Evolutionary conservation across 257 asterid species (phyloP).

Genomic region (Nemophila menziesii): DNA sequence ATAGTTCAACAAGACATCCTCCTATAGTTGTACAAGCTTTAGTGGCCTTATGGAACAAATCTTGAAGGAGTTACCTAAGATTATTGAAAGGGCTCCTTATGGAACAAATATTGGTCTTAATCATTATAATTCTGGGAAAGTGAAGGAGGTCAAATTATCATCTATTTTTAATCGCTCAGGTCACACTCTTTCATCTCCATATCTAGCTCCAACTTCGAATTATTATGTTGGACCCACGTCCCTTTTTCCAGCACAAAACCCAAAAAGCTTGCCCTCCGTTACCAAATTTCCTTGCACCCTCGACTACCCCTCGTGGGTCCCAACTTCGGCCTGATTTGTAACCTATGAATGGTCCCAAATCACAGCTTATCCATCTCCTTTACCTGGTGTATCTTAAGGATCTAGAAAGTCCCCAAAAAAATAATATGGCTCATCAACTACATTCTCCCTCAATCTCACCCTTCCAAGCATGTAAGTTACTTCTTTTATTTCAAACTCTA

Average conservation of each 20-base stretch:
- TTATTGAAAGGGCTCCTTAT: slow-evolving; percentile 35
- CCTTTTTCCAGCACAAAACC: slow-evolving; percentile 27
- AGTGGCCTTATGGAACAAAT: slow-evolving; percentile 34
- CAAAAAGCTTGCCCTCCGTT: slow-evolving; percentile 23
- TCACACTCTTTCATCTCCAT: slow-evolving; percentile 30
- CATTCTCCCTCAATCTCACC: slow-evolving; percentile 23
- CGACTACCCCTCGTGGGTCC: slow-evolving; percentile 23
- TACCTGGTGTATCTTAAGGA: too few relatives aligned
- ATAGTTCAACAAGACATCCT: slow-evolving; percentile 70
- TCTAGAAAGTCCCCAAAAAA: slow-evolving; percentile 16
- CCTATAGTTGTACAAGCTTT: slow-evolving; percentile 69
- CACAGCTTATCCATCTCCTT: slow-evolving; percentile 30
- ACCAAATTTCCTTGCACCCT: slow-evolving; percentile 24
- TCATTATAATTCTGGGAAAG: slow-evolving; percentile 62
- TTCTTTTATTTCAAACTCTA: slow-evolving; percentile 4
- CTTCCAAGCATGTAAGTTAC: slow-evolving; percentile 43
- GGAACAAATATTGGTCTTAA: slow-evolving; percentile 69
- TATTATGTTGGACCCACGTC: slow-evolving; percentile 19
- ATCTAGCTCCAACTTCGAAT: slow-evolving; percentile 21
- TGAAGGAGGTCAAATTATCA: slow-evolving; percentile 60
- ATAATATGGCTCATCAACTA: slow-evolving; percentile 21
- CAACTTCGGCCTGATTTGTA: slow-evolving; percentile 20
- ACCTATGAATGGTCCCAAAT: slow-evolving; percentile 18
- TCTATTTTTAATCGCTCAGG: slow-evolving; percentile 44
- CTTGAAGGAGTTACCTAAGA: slow-evolving; percentile 52